Evolutionary conservation across 179 eudicot genomes (phyloP).

Genomic region (Beta macrorhiza): DNA sequence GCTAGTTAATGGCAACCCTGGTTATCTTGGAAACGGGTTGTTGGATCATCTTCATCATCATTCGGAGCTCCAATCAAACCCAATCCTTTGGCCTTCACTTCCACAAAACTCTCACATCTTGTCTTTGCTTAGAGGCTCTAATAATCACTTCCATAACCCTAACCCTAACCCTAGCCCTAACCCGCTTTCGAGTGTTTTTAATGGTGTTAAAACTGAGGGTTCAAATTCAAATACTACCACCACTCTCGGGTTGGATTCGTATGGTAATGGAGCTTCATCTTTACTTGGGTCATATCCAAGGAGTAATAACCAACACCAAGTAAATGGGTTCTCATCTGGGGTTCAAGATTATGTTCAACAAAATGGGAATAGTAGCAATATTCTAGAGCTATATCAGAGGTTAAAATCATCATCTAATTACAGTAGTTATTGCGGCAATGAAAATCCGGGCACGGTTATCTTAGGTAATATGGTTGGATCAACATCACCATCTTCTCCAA

Average conservation of each 20-base stretch:
- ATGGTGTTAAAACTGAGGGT: slow-evolving; percentile 18
- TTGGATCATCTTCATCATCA: slow-evolving; percentile 27
- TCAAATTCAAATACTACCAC: background rate
- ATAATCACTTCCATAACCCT: slow-evolving; percentile 31
- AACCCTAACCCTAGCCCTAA: slow-evolving; percentile 21
- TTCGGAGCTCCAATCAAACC: slow-evolving; percentile 25
- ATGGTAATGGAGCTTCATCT: slow-evolving; percentile 37
- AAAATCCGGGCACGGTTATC: slow-evolving; percentile 21
- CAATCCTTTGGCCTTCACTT: slow-evolving; percentile 38
- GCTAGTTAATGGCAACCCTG: slow-evolving; percentile 36
- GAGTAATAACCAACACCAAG: slow-evolving; percentile 36
- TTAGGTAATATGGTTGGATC: slow-evolving; percentile 33
- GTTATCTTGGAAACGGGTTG: slow-evolving; percentile 35
- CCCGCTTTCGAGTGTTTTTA: slow-evolving; percentile 21
- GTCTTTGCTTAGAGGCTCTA: slow-evolving; percentile 56
- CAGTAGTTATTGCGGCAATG: slow-evolving; percentile 36
- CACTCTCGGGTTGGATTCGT: slow-evolving; percentile 35
- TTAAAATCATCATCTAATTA: slow-evolving; percentile 43
- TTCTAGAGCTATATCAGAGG: slow-evolving; percentile 58
- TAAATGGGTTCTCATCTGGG: slow-evolving; percentile 33
- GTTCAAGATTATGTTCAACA: slow-evolving; percentile 37
- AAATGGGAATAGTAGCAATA: slow-evolving; percentile 27
- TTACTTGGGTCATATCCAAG: slow-evolving; percentile 35
- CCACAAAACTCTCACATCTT: slow-evolving; percentile 47
- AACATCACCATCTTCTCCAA: slow-evolving; percentile 34